Evolutionary conservation across 2,329 filamentous ascomycete genomes (phyloP).

Genomic region (Cercospora sp.): DNA sequence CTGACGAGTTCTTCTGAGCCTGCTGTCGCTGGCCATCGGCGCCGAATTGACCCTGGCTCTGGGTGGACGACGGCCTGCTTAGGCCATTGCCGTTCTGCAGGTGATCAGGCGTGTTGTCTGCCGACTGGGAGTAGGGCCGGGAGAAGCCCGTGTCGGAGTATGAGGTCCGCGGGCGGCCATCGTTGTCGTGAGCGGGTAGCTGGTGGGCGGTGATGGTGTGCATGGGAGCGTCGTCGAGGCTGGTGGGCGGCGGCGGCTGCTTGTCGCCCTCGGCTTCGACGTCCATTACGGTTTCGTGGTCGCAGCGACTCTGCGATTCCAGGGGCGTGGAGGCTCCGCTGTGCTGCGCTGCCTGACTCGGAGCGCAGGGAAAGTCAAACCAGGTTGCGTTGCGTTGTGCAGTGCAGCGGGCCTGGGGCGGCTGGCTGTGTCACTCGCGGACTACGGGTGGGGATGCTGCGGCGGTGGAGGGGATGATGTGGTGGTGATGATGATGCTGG

Average conservation of each 20-base stretch:
- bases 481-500: background rate
- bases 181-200: conserved; percentile 42
- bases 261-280: conserved; percentile 25
- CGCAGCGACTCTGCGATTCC: background rate
- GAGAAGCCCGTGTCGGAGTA: conserved; percentile 53
- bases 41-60: conserved; percentile 35
- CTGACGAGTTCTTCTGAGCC: conserved; percentile 58
- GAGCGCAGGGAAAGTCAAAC: background rate
- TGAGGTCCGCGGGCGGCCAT: conserved; percentile 52
- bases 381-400: background rate
- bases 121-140: conserved; percentile 47
- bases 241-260: conserved; percentile 26
- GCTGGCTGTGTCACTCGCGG: conserved; percentile 14
- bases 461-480: background rate
- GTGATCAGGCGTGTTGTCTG: conserved; percentile 43
- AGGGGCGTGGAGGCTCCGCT: conserved; percentile 3
- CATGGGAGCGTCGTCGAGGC: conserved; percentile 51
- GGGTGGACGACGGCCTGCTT: conserved; percentile 37
- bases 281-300: conserved; percentile 23
- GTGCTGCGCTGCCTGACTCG: conserved; percentile 1
- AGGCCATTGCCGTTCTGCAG: conserved; percentile 37
- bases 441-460: conserved; percentile 26
- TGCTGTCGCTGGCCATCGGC: conserved; percentile 40
- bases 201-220: conserved; percentile 49
- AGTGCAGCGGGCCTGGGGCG: background rate